Percentiles rank a stretch among this genome's conserved stretches.
phyloP scores from a whole-genome alignment of 768 basidiomycete genomes.

The Calvatia gigantea region DNA sequence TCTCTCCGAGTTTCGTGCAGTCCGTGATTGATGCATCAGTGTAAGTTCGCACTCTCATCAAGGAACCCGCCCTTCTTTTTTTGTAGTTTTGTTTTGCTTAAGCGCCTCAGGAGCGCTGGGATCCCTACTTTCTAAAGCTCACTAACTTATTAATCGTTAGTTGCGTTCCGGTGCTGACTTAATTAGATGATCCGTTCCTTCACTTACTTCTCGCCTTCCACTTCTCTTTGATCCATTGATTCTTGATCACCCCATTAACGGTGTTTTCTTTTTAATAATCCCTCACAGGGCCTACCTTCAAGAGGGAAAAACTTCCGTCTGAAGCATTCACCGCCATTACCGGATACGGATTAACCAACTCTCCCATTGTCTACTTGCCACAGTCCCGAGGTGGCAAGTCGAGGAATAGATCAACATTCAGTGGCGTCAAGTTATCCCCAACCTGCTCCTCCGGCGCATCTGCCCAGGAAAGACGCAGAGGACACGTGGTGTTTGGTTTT shows the following conservation, averaged over 20 bases:
- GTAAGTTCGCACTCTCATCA: slow-evolving; percentile 30
- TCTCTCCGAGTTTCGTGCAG: slow-evolving; percentile 51
- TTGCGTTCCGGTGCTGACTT: not conserved
- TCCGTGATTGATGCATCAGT: slow-evolving; percentile 41
- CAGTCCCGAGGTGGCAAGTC: slow-evolving; percentile 13
- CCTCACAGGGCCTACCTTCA: slow-evolving; percentile 2
- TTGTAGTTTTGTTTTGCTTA: not conserved
- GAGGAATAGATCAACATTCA: slow-evolving; percentile 10
- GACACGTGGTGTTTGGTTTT: slow-evolving; percentile 49
- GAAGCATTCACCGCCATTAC: slow-evolving; percentile 39
- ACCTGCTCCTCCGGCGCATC: slow-evolving; percentile 31
- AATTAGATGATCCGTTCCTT: slow-evolving; percentile 1
- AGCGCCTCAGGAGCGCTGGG: not conserved
- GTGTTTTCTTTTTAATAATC: too few relatives aligned
- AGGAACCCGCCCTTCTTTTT: not conserved
- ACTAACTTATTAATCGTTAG: not conserved
- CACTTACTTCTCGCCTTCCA: not conserved
- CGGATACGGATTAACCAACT: slow-evolving; percentile 31
- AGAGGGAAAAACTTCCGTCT: not conserved
- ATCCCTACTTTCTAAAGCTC: not conserved
- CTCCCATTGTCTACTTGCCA: slow-evolving; percentile 54
- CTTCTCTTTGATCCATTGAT: slow-evolving; percentile 5
- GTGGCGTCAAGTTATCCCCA: slow-evolving; percentile 23
- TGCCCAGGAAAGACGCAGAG: slow-evolving; percentile 47
- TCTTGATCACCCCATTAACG: slow-evolving; percentile 7